phyloP scores from a whole-genome alignment of 1,139 yeast genomes.

The Zygoascus sp. region DNA sequence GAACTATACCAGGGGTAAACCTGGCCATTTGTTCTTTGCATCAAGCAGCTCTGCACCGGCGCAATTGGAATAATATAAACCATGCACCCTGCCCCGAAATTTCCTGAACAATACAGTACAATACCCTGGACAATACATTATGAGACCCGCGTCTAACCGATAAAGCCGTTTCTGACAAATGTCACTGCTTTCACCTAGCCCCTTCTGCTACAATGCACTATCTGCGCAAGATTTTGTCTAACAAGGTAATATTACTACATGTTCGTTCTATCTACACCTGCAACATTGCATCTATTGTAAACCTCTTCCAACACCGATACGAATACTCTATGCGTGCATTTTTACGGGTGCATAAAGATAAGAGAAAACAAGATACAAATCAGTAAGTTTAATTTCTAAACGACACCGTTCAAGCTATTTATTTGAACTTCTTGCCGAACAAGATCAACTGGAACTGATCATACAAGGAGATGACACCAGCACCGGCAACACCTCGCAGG shows the following conservation, averaged over 20 bases:
- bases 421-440: constrained; percentile 68
- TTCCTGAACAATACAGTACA: too few relatives aligned
- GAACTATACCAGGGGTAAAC: too few relatives aligned
- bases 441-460: constrained; percentile 71
- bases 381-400: constrained; percentile 1
- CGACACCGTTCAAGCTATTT: constrained; percentile 15
- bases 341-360: not conserved
- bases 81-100: too few relatives aligned
- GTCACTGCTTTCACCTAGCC: too few relatives aligned
- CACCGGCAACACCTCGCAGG: constrained; percentile 85
- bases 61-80: too few relatives aligned
- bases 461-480: constrained; percentile 78
- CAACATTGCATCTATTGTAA: not conserved
- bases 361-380: too few relatives aligned
- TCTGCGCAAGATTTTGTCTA: not conserved
- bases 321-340: not conserved
- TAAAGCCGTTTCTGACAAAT: too few relatives aligned
- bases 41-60: too few relatives aligned
- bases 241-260: not conserved
- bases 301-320: not conserved
- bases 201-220: too few relatives aligned
- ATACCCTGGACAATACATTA: too few relatives aligned
- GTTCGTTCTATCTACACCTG: not conserved
- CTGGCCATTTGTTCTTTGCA: too few relatives aligned
- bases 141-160: too few relatives aligned